Evolutionary conservation across 371 early-diverging fungal species (phyloP).

Genomic region (Gilbertella persicaria): DNA sequence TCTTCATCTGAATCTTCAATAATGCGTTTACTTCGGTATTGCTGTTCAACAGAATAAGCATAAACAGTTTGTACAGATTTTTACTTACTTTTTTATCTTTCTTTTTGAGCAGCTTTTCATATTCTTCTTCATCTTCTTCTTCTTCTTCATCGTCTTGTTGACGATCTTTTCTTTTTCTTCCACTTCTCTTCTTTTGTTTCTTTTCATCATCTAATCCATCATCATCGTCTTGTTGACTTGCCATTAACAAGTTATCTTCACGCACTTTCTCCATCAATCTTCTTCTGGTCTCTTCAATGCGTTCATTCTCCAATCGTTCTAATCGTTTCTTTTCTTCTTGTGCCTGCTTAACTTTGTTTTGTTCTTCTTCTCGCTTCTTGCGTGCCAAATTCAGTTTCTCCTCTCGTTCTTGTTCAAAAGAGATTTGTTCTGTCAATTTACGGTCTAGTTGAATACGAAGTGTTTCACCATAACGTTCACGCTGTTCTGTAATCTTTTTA

Average conservation of each 20-base stretch:
- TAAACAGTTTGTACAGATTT: background rate
- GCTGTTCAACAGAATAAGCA: constrained; percentile 4
- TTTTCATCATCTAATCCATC: constrained; percentile 32
- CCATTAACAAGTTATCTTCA: constrained; percentile 32
- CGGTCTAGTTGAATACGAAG: constrained; percentile 57
- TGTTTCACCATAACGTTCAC: constrained; percentile 68
- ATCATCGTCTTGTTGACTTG: constrained; percentile 22
- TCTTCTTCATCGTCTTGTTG: constrained; percentile 25
- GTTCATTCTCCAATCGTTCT: constrained; percentile 20
- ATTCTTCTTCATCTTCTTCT: constrained; percentile 9
- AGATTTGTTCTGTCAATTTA: constrained; percentile 61
- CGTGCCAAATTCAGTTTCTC: constrained; percentile 48
- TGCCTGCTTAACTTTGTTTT: constrained; percentile 16
- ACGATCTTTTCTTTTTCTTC: constrained; percentile 12
- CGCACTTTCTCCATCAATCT: constrained; percentile 30
- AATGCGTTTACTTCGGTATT: constrained; percentile 20
- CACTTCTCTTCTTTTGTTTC: constrained; percentile 25
- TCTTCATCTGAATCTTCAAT: constrained; percentile 29
- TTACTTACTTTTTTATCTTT: constrained; percentile 22
- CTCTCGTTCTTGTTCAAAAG: constrained; percentile 54
- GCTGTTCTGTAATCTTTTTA: constrained; percentile 63
- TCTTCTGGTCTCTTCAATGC: constrained; percentile 31
- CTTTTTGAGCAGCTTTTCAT: constrained; percentile 7
- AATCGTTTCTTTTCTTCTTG: constrained; percentile 30
- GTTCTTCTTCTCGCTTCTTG: constrained; percentile 47